Base-by-base conservation (phyloP, 2,329 filamentous ascomycete genomes). In the Pseudogymnoascus destructans region DNA sequence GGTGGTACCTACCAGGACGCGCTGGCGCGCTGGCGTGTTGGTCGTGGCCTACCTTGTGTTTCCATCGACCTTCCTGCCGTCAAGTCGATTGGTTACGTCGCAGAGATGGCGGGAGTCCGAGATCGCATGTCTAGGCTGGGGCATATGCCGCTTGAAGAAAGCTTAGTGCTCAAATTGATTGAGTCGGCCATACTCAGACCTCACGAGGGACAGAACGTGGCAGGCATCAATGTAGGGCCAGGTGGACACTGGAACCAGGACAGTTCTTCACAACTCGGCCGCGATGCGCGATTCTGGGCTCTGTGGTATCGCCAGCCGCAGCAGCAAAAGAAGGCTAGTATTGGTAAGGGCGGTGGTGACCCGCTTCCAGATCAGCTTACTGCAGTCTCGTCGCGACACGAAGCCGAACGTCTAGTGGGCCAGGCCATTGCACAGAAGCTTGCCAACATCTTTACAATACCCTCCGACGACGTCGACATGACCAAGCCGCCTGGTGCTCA, bases 61-160 rank as follows among this genome's bases (percentile, higher is more conserved):
- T 57, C 65, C 2, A 56, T 67, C 46, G 63, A 67, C 54, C 52
- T 66, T 1, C 62, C 62, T n/a, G 33, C 49, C 3, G 11, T 17
- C 6, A 19, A 19, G 8, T 19, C 15, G 17, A 13, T 46, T 17
- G 38, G 38, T 0, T 17, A 9, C 11, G 60, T 67, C 17, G 59
- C 57, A 15, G 62, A 58, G 8, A 61, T 63, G 2, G 60, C 61
- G 10, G 59, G 59, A 3, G n/a, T 46, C 7, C 9, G 9, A 11
- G 2, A 33, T 64, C 8, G 11, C 6, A 11, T 19, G 10, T 19
- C 55, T 58, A 35, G 32, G 40, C 13, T 60, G 59, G 55, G 61
- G 58, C 1, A 42, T 25, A 6, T 55, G 62, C 9, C 57, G 62
- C 17, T 63, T 66, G 58, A 61, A 61, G 0, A 64, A 67, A 23